Conservation (phyloP, 345 rosid genomes). For the Corymbia maculata region DNA sequence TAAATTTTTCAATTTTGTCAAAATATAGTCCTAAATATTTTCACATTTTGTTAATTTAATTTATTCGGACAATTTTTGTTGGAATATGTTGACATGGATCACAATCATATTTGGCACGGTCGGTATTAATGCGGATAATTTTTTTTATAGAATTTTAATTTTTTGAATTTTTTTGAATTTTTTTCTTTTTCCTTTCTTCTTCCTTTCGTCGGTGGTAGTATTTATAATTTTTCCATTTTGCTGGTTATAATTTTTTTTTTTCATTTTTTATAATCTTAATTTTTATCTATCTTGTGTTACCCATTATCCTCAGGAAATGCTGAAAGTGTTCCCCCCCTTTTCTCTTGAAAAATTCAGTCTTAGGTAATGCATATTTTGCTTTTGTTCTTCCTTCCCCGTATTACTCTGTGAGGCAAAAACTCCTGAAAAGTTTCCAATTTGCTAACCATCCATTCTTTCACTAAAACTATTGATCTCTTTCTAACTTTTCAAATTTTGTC, state of each 20-base stretch:
- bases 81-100: rapidly evolving
- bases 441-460: background rate
- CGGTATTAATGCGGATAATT: rapidly evolving
- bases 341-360: background rate
- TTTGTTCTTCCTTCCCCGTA: background rate
- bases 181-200: too few species aligned
- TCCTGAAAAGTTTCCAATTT: background rate
- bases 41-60: rapidly evolving
- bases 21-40: rapidly evolving
- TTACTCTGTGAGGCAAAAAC: background rate
- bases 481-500: background rate
- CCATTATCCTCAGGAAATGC: background rate
- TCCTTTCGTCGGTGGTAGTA: rapidly evolving
- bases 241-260: background rate
- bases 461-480: background rate
- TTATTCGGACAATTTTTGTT: background rate
- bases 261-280: background rate
- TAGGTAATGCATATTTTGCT: background rate
- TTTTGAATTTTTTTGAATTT: too few species aligned
- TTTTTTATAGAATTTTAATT: too few species aligned
- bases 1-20: rapidly evolving
- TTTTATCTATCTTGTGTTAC: background rate
- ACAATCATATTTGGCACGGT: rapidly evolving
- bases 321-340: background rate
- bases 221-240: too few species aligned